These are phyloP conservation scores for Brettanomyces bruxellensis DNA, from an alignment of 805 yeast species.

Conservation along the genomic window DNA sequence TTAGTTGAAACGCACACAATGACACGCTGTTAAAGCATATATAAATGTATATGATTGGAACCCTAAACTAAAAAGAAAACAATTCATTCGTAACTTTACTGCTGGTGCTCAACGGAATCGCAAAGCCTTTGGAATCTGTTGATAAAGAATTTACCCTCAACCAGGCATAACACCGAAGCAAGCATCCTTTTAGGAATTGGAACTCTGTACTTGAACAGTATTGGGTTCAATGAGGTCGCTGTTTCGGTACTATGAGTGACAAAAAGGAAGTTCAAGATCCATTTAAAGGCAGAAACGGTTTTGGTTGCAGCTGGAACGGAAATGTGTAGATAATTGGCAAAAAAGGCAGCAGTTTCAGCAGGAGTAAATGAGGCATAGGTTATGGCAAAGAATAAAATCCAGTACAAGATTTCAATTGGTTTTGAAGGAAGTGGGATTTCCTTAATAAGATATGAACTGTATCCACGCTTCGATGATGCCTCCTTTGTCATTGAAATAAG, in stretches of 20 bases:
- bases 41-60: neutral
- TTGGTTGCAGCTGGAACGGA: slow-evolving; percentile 4
- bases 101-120: neutral
- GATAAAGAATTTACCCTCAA: slow-evolving; percentile 55
- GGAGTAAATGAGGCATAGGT: slow-evolving; percentile 8
- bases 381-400: slow-evolving; percentile 1
- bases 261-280: slow-evolving; percentile 18
- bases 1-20: neutral
- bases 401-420: slow-evolving; percentile 33
- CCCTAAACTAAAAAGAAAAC: neutral
- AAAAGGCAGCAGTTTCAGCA: neutral
- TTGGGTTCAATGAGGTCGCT: slow-evolving; percentile 38
- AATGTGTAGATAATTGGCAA: slow-evolving; percentile 4
- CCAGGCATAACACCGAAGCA: slow-evolving; percentile 44
- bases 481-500: slow-evolving; percentile 68
- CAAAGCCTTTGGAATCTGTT: slow-evolving; percentile 28
- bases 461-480: slow-evolving; percentile 56
- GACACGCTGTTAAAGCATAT: neutral
- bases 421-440: slow-evolving; percentile 19
- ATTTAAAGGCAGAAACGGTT: slow-evolving; percentile 5
- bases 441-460: slow-evolving; percentile 33
- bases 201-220: slow-evolving; percentile 49
- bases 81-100: neutral
- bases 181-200: slow-evolving; percentile 37
- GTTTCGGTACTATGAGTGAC: slow-evolving; percentile 45